These are phyloP conservation scores for Marasmius tenuissimus DNA, from an alignment of 1,284 basidiomycete genomes.

Conservation along the genomic window DNA sequence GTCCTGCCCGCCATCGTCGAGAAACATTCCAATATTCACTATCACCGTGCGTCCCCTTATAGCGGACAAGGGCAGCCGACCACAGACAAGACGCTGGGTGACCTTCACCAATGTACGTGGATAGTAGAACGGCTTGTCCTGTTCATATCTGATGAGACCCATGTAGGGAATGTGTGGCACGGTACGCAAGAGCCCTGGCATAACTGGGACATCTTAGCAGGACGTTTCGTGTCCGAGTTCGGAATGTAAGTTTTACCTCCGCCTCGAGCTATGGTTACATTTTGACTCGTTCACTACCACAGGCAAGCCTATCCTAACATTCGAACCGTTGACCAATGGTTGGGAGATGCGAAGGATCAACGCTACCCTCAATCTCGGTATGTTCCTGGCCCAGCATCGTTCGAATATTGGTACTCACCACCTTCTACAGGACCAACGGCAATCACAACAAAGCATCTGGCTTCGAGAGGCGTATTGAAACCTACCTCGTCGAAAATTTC, in stretches of 20 bases:
- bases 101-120: slow-evolving; percentile 77
- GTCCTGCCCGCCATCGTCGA: slow-evolving; percentile 73
- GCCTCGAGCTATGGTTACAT: not conserved
- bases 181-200: slow-evolving; percentile 71
- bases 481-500: slow-evolving; percentile 90
- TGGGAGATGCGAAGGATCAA: slow-evolving; percentile 67
- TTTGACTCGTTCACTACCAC: slow-evolving; percentile 7
- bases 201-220: slow-evolving; percentile 84
- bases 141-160: slow-evolving; percentile 5
- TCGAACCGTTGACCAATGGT: slow-evolving; percentile 84
- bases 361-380: slow-evolving; percentile 86
- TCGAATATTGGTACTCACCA: slow-evolving; percentile 24
- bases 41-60: slow-evolving; percentile 86
- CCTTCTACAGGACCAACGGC: slow-evolving; percentile 52
- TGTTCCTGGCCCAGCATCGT: slow-evolving; percentile 10
- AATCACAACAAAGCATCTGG: slow-evolving; percentile 91
- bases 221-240: slow-evolving; percentile 85
- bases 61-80: slow-evolving; percentile 76
- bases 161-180: slow-evolving; percentile 88
- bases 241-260: slow-evolving; percentile 61
- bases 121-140: slow-evolving; percentile 1
- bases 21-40: slow-evolving; percentile 65
- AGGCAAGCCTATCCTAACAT: slow-evolving; percentile 85
- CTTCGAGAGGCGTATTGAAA: slow-evolving; percentile 84
- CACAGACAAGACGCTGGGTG: slow-evolving; percentile 76